Evolutionary conservation across 306 rosid species (phyloP).

Genomic region (Sicyos edulis): DNA sequence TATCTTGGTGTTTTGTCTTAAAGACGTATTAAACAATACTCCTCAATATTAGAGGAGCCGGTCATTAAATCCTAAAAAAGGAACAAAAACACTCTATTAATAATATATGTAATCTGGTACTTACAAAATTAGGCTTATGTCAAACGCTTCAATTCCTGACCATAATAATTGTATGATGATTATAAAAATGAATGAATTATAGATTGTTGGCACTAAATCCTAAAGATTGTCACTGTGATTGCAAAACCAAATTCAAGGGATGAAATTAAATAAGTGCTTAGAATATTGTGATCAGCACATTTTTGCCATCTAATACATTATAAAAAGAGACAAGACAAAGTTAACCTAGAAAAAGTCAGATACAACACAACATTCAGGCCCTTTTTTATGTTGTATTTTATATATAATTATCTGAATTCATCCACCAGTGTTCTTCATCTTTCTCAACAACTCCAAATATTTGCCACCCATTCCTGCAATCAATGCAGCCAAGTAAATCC

Average conservation of each 20-base stretch:
- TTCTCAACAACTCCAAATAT: too few relatives aligned
- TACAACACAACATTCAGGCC: constrained; percentile 15
- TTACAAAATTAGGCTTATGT: too few relatives aligned
- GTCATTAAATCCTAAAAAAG: too few relatives aligned
- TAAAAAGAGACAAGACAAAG: neutral
- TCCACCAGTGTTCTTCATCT: neutral
- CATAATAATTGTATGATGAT: too few relatives aligned
- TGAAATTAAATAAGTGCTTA: neutral
- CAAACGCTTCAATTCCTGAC: too few relatives aligned
- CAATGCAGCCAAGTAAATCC: neutral
- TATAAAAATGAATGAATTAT: too few relatives aligned
- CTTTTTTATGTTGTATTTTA: neutral
- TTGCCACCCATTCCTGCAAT: constrained; percentile 20
- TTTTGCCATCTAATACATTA: neutral
- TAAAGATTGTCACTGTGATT: neutral
- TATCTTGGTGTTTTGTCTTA: too few relatives aligned
- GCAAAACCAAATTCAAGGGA: neutral
- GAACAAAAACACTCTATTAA: too few relatives aligned
- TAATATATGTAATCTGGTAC: too few relatives aligned
- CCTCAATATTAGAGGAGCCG: too few relatives aligned
- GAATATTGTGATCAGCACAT: neutral
- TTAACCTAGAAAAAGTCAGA: constrained; percentile 1
- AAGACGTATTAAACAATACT: too few relatives aligned
- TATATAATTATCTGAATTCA: constrained; percentile 4
- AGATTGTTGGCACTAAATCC: too few relatives aligned